Evolutionary conservation across 2,329 filamentous ascomycete genomes (phyloP).

Genomic region (Colletotrichum euphorbiae): DNA sequence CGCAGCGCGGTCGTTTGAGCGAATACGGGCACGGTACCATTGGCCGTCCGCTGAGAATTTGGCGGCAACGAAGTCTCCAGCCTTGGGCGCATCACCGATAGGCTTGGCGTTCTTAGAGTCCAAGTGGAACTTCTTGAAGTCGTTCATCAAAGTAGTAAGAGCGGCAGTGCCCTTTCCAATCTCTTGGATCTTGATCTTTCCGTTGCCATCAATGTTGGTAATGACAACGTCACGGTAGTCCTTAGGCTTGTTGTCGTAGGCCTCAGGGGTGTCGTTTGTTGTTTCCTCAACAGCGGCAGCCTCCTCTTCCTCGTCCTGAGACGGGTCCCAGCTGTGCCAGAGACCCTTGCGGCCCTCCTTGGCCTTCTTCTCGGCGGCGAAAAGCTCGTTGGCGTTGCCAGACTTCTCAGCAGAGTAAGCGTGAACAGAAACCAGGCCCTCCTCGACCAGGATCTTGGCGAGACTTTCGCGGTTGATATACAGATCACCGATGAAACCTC

Average conservation of each 20-base stretch:
- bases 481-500: constrained; percentile 95
- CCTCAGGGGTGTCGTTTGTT: constrained; percentile 59
- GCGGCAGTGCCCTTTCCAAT: constrained; percentile 87
- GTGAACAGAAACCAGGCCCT: constrained; percentile 92
- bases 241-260: constrained; percentile 70
- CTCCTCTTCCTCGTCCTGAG: constrained; percentile 77
- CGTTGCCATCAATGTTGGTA: constrained; percentile 87
- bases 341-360: constrained; percentile 90
- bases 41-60: constrained; percentile 89
- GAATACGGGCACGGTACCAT: constrained; percentile 94
- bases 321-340: constrained; percentile 96
- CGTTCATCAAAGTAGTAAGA: constrained; percentile 87
- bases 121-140: constrained; percentile 91
- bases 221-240: constrained; percentile 96
- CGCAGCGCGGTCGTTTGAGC: constrained; percentile 90
- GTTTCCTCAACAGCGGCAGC: constrained; percentile 63
- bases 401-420: constrained; percentile 96
- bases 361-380: constrained; percentile 87
- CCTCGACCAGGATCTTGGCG: constrained; percentile 91
- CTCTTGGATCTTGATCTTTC: constrained; percentile 90
- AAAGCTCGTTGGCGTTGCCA: constrained; percentile 87
- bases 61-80: constrained; percentile 90
- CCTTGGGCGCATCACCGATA: constrained; percentile 82
- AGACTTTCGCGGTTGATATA: constrained; percentile 97
- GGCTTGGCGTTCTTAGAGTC: constrained; percentile 83